Evolutionary conservation across 1,284 basidiomycete genomes (phyloP).

Genomic region (Pisolithus thermaeus): DNA sequence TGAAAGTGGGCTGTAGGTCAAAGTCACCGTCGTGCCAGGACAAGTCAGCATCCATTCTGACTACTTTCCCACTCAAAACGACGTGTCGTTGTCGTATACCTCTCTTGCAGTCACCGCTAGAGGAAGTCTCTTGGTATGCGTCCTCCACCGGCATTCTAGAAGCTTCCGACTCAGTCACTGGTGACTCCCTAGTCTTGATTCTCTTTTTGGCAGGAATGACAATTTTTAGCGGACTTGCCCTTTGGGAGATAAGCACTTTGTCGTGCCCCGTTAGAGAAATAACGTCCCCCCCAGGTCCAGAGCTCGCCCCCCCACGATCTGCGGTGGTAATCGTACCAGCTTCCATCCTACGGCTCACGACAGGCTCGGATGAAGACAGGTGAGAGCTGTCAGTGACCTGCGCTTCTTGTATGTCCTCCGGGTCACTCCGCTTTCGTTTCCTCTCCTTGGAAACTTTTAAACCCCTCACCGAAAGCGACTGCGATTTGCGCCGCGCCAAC

Average conservation of each 20-base stretch:
- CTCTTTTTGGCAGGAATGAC: slow-evolving; percentile 3
- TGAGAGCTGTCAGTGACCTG: neutral
- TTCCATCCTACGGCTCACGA: neutral
- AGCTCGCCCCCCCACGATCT: too few relatives aligned
- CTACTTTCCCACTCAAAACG: slow-evolving; percentile 17
- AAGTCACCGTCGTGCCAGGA: neutral
- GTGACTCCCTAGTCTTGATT: neutral
- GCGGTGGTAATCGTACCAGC: too few relatives aligned
- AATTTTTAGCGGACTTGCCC: neutral
- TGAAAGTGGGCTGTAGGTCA: neutral
- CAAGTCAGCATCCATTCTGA: slow-evolving; percentile 1
- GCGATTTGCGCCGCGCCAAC: slow-evolving; percentile 14
- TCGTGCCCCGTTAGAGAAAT: too few relatives aligned
- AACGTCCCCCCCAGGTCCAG: too few relatives aligned
- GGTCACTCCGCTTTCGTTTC: slow-evolving; percentile 18
- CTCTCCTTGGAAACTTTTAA: slow-evolving; percentile 1
- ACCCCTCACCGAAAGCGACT: slow-evolving; percentile 6
- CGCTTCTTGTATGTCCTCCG: neutral
- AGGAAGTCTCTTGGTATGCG: neutral
- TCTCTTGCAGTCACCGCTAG: neutral
- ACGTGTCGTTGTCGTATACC: slow-evolving; percentile 6
- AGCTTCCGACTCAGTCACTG: neutral
- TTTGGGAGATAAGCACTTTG: too few relatives aligned
- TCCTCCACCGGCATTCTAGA: neutral
- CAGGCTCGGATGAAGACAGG: neutral